A percentile compares a stretch with the other conserved stretches of the same genome.
phyloP scores from a whole-genome alignment of 148 eudicot genomes.

The Rhododendron ferrugineum region DNA sequence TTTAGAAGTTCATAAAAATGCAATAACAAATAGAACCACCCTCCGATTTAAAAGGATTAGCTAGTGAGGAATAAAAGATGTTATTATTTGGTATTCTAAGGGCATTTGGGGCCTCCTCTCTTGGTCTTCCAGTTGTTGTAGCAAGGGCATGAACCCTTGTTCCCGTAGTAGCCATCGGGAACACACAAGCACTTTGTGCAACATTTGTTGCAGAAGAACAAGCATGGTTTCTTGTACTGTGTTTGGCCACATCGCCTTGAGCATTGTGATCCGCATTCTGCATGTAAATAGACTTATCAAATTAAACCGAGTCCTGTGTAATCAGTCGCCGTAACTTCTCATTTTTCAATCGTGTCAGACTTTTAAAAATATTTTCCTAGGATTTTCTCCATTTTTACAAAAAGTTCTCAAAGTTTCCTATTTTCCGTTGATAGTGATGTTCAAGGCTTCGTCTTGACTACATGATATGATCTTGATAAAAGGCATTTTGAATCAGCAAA shows the following conservation, averaged over 20 bases:
- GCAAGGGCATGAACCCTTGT: conserved; percentile 51
- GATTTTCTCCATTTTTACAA: neutral
- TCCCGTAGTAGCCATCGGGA: conserved; percentile 48
- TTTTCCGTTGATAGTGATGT: too few relatives aligned
- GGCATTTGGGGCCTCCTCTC: conserved; percentile 56
- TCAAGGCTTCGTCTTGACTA: too few relatives aligned
- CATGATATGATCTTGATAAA: too few relatives aligned
- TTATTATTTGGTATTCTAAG: conserved; percentile 14
- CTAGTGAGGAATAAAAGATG: neutral
- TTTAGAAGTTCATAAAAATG: neutral
- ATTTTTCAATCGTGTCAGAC: neutral
- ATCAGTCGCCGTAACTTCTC: too few relatives aligned
- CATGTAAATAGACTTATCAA: neutral
- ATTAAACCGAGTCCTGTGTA: neutral
- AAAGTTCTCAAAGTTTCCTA: neutral
- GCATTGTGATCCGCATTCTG: conserved; percentile 24
- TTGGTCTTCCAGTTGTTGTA: conserved; percentile 69
- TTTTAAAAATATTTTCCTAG: neutral
- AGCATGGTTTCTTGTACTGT: conserved; percentile 40
- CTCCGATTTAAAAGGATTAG: neutral
- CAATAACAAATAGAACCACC: neutral
- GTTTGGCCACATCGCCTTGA: conserved; percentile 18
- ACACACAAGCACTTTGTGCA: conserved; percentile 49
- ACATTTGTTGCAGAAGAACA: conserved; percentile 51
- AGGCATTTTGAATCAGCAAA: neutral